A percentile compares a stretch with the other conserved stretches of the same genome.
phyloP scores from a whole-genome alignment of 495 filamentous ascomycete species.

The Aspergillus saccharolyticus region DNA sequence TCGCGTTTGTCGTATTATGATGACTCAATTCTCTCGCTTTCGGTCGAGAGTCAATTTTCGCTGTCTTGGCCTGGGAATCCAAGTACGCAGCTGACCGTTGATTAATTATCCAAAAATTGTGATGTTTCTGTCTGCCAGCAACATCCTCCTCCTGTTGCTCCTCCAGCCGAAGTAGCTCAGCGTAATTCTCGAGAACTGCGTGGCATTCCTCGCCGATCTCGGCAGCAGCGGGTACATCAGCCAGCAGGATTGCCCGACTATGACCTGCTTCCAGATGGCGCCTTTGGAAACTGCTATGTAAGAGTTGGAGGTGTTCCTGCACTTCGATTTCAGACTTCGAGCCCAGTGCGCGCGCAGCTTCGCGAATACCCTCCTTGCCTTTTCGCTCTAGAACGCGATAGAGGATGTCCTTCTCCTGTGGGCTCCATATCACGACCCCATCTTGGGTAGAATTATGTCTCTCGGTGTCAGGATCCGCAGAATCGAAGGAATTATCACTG shows the following conservation, averaged over 20 bases:
- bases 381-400: conserved; percentile 59
- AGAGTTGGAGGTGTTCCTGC: conserved; percentile 55
- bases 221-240: conserved; percentile 61
- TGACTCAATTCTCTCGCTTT: neutral
- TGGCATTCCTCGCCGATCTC: conserved; percentile 67
- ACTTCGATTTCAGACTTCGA: conserved; percentile 76
- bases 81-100: conserved; percentile 36
- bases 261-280: conserved; percentile 25
- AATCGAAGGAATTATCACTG: conserved; percentile 24
- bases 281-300: conserved; percentile 47
- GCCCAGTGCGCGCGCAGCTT: conserved; percentile 58
- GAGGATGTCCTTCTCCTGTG: conserved; percentile 62
- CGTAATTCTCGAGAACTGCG: conserved; percentile 61
- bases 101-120: conserved; percentile 52
- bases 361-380: conserved; percentile 53
- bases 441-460: conserved; percentile 47
- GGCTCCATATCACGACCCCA: conserved; percentile 65
- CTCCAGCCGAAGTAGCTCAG: conserved; percentile 51
- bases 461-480: conserved; percentile 10
- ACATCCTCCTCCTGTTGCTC: conserved; percentile 54
- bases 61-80: conserved; percentile 15
- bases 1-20: neutral
- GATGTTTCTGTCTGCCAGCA: conserved; percentile 50
- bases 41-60: neutral
- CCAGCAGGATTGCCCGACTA: conserved; percentile 22